Evolutionary conservation across 257 asterid genomes (phyloP), one percentile per base, ranked within the genome.

Genomic region (Salvia miltiorrhiza): DNA sequence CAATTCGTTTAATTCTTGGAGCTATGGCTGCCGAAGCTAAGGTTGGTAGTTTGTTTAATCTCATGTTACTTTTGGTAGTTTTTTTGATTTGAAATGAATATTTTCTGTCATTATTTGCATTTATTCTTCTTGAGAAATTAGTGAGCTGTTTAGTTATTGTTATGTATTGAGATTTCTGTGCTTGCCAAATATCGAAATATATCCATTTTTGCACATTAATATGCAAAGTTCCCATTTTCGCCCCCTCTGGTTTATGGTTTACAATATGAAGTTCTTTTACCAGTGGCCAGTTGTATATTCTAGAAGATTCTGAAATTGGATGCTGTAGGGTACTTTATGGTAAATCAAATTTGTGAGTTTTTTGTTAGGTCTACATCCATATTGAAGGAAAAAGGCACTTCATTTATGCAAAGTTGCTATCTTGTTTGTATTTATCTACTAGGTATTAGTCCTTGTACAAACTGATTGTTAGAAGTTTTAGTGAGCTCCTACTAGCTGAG

Each of bases 1-100:
- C 70, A 19, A 58, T 71, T 21, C 7, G 10, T 43, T 11, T 33
- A 17, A 58, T 53, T 72, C 39, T 61, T 76, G 82, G 66, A 73
- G 77, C 77, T 45, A 89, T 89, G 95, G 90, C 69, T 73, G 86
- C 81, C 70, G 84, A 85, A 65, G 79, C 81, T 66, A 76, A 77
- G 89, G 94, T 89, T 72, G 76, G 91, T 74, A 0, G 12, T 65
- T 53, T 62, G 0, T 76, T 62, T 7, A 44, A 53, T 4, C 47
- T 19, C 20, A 39, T 26, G 4, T 19, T 58, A 5, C 20, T 23
- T 45, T 30, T 11, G 54, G 30, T 17, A 1, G 7, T 6, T 73
- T 6, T 49, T 64, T 62, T 37, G 0, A 16, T 19, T 49, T 48
- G 13, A 1, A 23, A 11, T n/a, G 23, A 52, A 33, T 12, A 20